These are phyloP conservation scores for Pichia sorboxylosa DNA, from an alignment of 1,139 yeast species.

Conservation along the genomic window DNA sequence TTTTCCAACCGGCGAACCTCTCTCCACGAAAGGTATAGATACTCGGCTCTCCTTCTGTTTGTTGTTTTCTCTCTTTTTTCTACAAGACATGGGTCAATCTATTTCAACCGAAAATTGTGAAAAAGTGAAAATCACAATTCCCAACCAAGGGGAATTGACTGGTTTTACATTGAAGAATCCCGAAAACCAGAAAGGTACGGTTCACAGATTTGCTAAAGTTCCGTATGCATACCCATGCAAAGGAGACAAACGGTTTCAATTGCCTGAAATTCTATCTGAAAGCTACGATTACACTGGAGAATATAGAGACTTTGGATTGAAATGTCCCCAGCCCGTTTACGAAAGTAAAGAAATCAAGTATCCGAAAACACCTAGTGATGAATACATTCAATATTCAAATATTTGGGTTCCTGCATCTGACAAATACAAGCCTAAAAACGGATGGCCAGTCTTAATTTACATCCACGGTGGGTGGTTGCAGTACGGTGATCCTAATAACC, in stretches of 20 bases:
- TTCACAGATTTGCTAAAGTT: conserved; percentile 14
- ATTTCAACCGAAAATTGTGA: background rate
- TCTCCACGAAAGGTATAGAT: too few relatives aligned
- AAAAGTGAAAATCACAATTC: conserved; percentile 5
- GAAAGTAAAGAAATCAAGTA: conserved; percentile 21
- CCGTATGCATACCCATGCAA: conserved; percentile 15
- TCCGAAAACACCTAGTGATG: conserved; percentile 20
- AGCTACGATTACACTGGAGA: conserved; percentile 28
- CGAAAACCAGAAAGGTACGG: conserved; percentile 10
- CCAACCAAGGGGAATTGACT: conserved; percentile 13
- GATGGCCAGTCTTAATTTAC: conserved; percentile 31
- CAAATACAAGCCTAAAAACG: conserved; percentile 23
- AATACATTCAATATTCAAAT: conserved; percentile 28
- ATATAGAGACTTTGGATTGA: conserved; percentile 23
- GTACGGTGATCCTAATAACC: conserved; percentile 25
- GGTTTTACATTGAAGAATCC: conserved; percentile 14
- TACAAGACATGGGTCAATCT: conserved; percentile 1
- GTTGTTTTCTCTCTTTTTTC: too few relatives aligned
- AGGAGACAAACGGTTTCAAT: conserved; percentile 14
- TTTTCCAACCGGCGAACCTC: too few relatives aligned
- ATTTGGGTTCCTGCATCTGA: conserved; percentile 30
- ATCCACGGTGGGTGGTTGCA: conserved; percentile 35
- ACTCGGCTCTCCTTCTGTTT: too few relatives aligned
- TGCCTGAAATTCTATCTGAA: conserved; percentile 18
- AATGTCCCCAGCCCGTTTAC: conserved; percentile 29